Conservation (phyloP, 306 rosid genomes). For the Senna siamea region DNA sequence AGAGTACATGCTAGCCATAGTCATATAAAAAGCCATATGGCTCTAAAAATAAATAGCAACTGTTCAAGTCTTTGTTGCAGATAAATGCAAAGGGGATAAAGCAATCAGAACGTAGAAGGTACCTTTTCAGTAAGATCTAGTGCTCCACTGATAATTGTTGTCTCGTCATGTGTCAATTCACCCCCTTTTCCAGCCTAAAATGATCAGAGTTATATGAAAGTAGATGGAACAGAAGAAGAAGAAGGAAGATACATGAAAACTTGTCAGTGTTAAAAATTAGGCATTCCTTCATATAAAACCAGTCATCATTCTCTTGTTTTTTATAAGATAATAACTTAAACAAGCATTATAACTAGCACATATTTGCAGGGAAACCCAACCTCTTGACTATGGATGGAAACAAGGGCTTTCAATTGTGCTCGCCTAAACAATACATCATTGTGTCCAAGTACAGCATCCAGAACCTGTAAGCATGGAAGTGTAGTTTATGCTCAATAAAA, state of each 20-base stretch:
- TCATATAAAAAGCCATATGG: slow-evolving; percentile 4
- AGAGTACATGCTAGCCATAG: slow-evolving; percentile 4
- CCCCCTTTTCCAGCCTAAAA: slow-evolving; percentile 96
- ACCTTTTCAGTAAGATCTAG: slow-evolving; percentile 93
- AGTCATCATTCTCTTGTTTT: no score
- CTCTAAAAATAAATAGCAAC: slow-evolving; percentile 14
- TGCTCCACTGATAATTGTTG: slow-evolving; percentile 94
- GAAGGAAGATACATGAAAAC: slow-evolving; percentile 12
- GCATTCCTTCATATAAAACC: no score
- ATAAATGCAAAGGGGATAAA: background rate
- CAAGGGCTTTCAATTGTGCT: slow-evolving; percentile 93
- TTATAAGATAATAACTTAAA: slow-evolving; percentile 12
- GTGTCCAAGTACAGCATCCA: slow-evolving; percentile 86
- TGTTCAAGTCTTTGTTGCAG: background rate
- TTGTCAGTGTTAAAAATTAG: slow-evolving; percentile 27
- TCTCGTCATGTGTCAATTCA: slow-evolving; percentile 94
- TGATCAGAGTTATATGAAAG: slow-evolving; percentile 30
- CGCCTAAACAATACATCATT: slow-evolving; percentile 80
- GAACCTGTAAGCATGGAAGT: slow-evolving; percentile 59
- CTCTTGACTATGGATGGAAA: slow-evolving; percentile 89
- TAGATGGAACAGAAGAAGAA: slow-evolving; percentile 16
- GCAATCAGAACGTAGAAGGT: background rate
- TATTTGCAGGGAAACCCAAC: slow-evolving; percentile 27
- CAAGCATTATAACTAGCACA: slow-evolving; percentile 4
- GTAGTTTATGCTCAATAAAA: slow-evolving; percentile 33